A percentile compares a stretch with the other conserved stretches of the same genome.
Conservation (phyloP, 2,329 filamentous ascomycete species). For the Cytospora mali region DNA sequence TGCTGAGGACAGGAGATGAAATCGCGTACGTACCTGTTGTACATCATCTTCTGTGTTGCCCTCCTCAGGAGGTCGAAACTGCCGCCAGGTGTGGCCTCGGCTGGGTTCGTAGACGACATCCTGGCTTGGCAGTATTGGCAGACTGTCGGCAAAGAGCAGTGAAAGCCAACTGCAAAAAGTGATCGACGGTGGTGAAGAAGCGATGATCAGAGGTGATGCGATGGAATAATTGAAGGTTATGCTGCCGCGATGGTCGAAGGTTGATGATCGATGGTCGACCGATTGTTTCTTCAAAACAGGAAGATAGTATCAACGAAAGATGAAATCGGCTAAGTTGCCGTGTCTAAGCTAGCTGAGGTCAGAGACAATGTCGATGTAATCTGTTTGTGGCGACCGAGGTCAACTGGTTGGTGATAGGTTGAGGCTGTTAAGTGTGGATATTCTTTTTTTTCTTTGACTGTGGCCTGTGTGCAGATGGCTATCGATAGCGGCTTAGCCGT, state of each 20-base stretch:
- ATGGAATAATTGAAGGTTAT: conserved; percentile 1
- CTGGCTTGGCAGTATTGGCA: not conserved
- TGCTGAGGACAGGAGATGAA: conserved; percentile 15
- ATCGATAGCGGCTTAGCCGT: not conserved
- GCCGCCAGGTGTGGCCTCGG: conserved; percentile 43
- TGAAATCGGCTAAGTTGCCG: conserved; percentile 12
- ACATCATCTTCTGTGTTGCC: conserved; percentile 65
- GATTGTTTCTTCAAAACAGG: not conserved
- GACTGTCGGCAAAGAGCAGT: conserved; percentile 16
- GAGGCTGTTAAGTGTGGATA: not conserved
- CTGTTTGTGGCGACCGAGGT: conserved; percentile 15
- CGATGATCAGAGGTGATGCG: conserved; percentile 14
- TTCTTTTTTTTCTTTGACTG: not conserved
- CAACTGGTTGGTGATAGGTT: conserved; percentile 14
- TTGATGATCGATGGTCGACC: not conserved
- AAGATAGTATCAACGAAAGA: not conserved
- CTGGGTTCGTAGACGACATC: conserved; percentile 53
- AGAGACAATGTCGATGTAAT: conserved; percentile 20
- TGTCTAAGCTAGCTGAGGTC: conserved; percentile 20
- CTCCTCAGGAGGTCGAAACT: conserved; percentile 60
- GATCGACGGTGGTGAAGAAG: not conserved
- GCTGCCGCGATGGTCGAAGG: not conserved
- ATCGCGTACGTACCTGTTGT: conserved; percentile 57
- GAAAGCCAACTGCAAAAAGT: conserved; percentile 6
- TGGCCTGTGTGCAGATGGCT: not conserved